Evolutionary conservation across 2,329 filamentous ascomycete species (phyloP).

Genomic region (Pestalotiopsis sp.): DNA sequence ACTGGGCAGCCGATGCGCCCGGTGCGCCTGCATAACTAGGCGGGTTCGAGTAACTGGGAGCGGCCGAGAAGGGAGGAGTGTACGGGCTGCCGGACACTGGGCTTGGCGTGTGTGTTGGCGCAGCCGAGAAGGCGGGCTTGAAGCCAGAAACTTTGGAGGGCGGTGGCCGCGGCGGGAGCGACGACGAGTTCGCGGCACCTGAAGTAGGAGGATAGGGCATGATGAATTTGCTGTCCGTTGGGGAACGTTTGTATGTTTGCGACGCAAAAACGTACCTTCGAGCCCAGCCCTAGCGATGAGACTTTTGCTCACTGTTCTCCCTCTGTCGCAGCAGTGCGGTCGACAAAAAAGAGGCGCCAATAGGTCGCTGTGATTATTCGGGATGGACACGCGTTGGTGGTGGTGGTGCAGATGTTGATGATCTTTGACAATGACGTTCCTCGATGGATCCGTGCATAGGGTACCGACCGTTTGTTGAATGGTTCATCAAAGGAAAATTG

Average conservation of each 20-base stretch:
- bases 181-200: conserved; percentile 63
- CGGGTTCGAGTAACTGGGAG: conserved; percentile 35
- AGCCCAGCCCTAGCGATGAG: conserved; percentile 31
- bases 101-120: conserved; percentile 30
- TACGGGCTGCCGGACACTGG: conserved; percentile 31
- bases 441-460: too few relatives aligned
- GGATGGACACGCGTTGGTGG: background rate
- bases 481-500: background rate
- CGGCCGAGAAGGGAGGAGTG: conserved; percentile 36
- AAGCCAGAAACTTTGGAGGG: conserved; percentile 52
- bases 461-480: background rate
- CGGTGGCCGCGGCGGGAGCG: conserved; percentile 79
- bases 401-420: background rate
- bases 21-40: conserved; percentile 39
- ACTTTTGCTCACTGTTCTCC: conserved; percentile 13
- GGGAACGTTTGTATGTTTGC: conserved; percentile 28
- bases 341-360: background rate
- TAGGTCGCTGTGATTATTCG: background rate
- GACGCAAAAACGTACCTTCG: conserved; percentile 53
- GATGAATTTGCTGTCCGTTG: conserved; percentile 58
- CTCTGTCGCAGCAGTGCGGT: background rate
- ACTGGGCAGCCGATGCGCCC: conserved; percentile 41
- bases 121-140: conserved; percentile 55
- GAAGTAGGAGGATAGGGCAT: conserved; percentile 89
- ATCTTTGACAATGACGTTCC: background rate